Evolutionary conservation across 352 stramenopile genomes (phyloP), one percentile per base, ranked within the genome.

Genomic region (Globisporangium okanoganense): DNA sequence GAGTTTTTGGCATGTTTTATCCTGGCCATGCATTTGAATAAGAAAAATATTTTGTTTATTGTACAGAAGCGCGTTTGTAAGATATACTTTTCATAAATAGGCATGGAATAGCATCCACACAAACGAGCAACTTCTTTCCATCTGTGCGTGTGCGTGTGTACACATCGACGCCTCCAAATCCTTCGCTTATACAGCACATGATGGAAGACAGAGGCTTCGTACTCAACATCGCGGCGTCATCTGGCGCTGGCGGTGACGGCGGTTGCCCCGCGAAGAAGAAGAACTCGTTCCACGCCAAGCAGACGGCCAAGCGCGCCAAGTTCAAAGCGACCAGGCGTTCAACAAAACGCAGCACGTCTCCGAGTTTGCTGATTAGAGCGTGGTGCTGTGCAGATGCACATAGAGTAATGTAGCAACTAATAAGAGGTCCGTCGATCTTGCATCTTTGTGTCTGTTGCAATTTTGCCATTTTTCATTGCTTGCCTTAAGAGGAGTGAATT

Each of bases 201-300:
- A 86, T 86, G 78, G 79, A 84, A 51, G 73, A 65, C 66, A 63
- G 61, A 43, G 74, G 72, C 64, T 93, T 93, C 69, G 83, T 82
- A 71, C 78, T 94, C 55, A 92, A 94, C 62, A 92, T 94, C 61
- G 74, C 81, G 58, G 70, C 82, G 27, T 86, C 79, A 35, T 61
- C 60, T 27, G 22, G 44, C 16, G 69, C 69, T 35, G 67, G n/a
- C n/a, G n/a, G 9, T n/a, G n/a, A n/a, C 33, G 56, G 36, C 55
- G 61, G 64, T 20, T 71, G 72, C 54, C 71, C 67, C 20, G 54
- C 48, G 36, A 90, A 88, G 73, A 91, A 87, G 66, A 87, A 90
- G 65, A 84, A 75, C 51, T 85, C 73, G 12, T 94, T 94, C 64
- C 82, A 81, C 20, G 76, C 76, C 56, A 94, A 94, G 71, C 76